phyloP scores from a whole-genome alignment of 208 protist genomes.

The Blastocrithidia nonstop region DNA sequence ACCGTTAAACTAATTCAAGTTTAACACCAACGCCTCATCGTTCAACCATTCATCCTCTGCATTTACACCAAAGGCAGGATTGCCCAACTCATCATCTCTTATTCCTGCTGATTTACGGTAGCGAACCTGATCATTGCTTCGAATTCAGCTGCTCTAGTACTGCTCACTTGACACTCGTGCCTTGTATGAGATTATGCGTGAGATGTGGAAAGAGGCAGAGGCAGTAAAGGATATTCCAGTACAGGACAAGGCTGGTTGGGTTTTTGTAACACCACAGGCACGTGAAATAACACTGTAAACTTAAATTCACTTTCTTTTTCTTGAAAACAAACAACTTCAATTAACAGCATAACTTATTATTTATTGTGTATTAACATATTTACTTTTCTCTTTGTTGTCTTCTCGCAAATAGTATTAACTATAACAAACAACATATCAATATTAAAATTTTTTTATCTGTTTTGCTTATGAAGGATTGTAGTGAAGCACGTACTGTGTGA shows the following conservation, averaged over 20 bases:
- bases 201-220: conserved; percentile 56
- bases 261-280: conserved; percentile 36
- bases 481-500: too few species aligned
- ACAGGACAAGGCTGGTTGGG: conserved; percentile 69
- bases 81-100: conserved; percentile 1
- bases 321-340: background rate
- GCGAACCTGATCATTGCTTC: conserved; percentile 49
- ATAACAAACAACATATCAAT: background rate
- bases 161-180: conserved; percentile 79
- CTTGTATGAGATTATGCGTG: conserved; percentile 79
- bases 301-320: too few species aligned
- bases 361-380: background rate
- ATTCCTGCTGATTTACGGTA: conserved; percentile 38
- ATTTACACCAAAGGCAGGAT: background rate
- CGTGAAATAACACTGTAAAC: conserved; percentile 32
- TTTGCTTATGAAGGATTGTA: too few species aligned
- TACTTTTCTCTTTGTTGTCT: background rate
- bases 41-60: background rate
- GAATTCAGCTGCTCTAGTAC: conserved; percentile 83
- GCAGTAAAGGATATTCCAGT: conserved; percentile 14
- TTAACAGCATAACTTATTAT: background rate
- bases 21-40: background rate
- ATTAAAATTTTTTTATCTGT: background rate
- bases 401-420: too few species aligned
- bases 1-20: background rate